phyloP scores from a whole-genome alignment of 371 early-diverging fungal genomes.

The Mucor plumbeus region DNA sequence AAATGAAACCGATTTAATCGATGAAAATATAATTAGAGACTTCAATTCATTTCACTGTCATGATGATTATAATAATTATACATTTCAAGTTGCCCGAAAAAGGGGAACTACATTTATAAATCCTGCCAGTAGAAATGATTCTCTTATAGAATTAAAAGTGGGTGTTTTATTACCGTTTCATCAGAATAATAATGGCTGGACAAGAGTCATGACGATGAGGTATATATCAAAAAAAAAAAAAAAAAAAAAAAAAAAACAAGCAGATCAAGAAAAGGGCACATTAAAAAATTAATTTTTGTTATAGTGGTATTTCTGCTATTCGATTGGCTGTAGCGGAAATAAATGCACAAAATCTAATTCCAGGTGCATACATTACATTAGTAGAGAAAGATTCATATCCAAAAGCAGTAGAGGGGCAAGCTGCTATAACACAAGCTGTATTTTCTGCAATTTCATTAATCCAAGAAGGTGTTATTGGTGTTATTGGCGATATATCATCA shows the following conservation, averaged over 20 bases:
- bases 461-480: slow-evolving; percentile 60
- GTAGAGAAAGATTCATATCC: slow-evolving; percentile 66
- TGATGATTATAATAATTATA: slow-evolving; percentile 31
- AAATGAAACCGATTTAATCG: not conserved
- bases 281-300: not conserved
- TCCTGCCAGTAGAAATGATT: slow-evolving; percentile 21
- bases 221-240: no score
- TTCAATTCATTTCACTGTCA: slow-evolving; percentile 16
- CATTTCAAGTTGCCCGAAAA: slow-evolving; percentile 33
- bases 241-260: not conserved
- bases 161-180: slow-evolving; percentile 61
- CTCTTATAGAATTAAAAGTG: slow-evolving; percentile 53
- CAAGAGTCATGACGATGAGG: slow-evolving; percentile 50
- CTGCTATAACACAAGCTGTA: slow-evolving; percentile 56
- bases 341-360: slow-evolving; percentile 56
- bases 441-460: slow-evolving; percentile 61
- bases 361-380: slow-evolving; percentile 62
- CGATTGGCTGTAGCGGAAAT: slow-evolving; percentile 64
- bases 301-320: slow-evolving; percentile 63
- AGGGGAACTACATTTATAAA: slow-evolving; percentile 45
- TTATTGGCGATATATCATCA: slow-evolving; percentile 67
- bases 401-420: slow-evolving; percentile 50
- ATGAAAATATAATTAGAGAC: slow-evolving; percentile 1
- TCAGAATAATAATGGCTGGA: slow-evolving; percentile 45
- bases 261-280: not conserved